Conservation (phyloP, 2,329 filamentous ascomycete genomes). For the Diaporthe caulivora region DNA sequence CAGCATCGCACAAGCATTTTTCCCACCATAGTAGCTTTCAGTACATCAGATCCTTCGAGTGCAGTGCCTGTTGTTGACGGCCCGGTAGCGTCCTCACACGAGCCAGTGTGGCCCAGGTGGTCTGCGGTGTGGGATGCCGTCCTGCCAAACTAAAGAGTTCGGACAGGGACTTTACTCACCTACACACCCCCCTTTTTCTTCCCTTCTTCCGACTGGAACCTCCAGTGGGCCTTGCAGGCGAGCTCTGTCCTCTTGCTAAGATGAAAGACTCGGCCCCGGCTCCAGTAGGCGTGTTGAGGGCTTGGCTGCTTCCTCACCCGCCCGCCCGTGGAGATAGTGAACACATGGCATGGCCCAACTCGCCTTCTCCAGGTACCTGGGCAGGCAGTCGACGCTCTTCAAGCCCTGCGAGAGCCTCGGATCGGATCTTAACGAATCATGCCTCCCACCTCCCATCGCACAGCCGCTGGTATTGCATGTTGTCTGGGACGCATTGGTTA, state of each 20-base stretch:
- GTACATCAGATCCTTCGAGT: too few species aligned
- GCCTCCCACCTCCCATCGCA: neutral
- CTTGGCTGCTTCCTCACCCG: neutral
- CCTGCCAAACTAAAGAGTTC: too few species aligned
- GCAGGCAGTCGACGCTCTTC: neutral
- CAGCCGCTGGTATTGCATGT: constrained; percentile 16
- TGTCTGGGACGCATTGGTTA: neutral
- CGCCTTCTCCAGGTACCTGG: neutral
- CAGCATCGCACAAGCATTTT: neutral
- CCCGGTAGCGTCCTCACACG: neutral
- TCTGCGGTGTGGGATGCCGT: neutral
- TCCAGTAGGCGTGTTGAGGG: neutral
- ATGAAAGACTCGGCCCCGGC: neutral
- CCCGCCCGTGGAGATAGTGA: too few species aligned
- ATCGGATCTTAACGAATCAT: neutral
- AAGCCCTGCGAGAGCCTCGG: neutral
- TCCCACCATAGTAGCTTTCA: too few species aligned
- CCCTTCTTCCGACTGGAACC: neutral
- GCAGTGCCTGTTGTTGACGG: neutral
- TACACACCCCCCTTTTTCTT: neutral
- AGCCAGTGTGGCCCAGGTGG: neutral
- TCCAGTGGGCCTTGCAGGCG: neutral
- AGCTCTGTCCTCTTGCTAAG: neutral
- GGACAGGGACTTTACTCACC: neutral
- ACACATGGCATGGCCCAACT: neutral